Evolutionary conservation across 371 early-diverging fungal species (phyloP), one percentile per base, ranked within the genome.

Genomic region (Gilbertella persicaria): DNA sequence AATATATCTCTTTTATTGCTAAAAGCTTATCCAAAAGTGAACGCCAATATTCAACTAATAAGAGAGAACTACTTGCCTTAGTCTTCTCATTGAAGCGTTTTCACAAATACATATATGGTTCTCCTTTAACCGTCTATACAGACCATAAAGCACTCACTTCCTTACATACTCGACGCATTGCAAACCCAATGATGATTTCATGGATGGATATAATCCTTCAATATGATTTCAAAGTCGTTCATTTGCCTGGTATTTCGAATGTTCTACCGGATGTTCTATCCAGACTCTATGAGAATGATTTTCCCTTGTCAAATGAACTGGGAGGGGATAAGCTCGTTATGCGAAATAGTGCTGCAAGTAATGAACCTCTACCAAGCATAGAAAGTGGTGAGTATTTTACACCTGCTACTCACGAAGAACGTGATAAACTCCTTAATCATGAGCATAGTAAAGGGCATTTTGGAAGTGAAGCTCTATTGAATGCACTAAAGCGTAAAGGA

Each of bases 31-130:
- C 47, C 6, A 47, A 47, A 23, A 36, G 36, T 20, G 36, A 47
- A 47, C 47, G 36, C 12, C 3, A 42, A n/a, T 9, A 42, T 24
- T 19, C 17, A 17, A 17, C 21, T 5, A 33, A 20, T 19, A 30
- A 33, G 19, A 10, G 49, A 20, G 54, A 54, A 20, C 28, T 38
- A 1, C 14, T 37, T 36, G 46, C 54, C 4, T 12, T 50, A 5
- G 25, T 44, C 3, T 61, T 58, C 21, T 51, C 55, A 3, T 29
- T 63, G 1, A 41, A 40, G 6, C 41, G 55, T 25, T 58, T 65
- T 30, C 55, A 59, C 16, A 45, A 48, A 4, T 70, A 56, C 20
- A 8, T 70, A 0, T 65, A 55, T 59, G 64, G 63, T 1, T 13
- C 5, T 13, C 20, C 17, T 1, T 51, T 60, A 39, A 43, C 47